These are phyloP conservation scores for Colletotrichum sp. DNA, from an alignment of 2,329 filamentous ascomycete species.

Conservation along the genomic window DNA sequence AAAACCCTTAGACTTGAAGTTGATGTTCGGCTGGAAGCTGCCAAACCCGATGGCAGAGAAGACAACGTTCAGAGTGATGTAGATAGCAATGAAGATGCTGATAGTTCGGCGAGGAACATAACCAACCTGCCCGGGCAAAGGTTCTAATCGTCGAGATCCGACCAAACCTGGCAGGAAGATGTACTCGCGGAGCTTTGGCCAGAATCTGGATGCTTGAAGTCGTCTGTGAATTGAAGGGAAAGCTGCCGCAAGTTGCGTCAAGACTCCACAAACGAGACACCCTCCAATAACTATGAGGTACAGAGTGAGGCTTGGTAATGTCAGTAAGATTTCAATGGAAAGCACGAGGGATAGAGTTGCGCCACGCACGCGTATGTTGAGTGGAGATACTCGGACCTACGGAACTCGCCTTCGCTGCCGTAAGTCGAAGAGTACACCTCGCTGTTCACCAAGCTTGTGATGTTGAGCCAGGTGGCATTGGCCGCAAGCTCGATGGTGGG, in stretches of 20 bases:
- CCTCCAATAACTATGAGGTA: neutral
- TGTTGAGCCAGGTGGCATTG: neutral
- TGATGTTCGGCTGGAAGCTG: conserved; percentile 28
- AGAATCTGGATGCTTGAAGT: neutral
- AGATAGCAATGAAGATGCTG: conserved; percentile 43
- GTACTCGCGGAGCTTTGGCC: conserved; percentile 20
- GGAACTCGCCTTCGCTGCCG: neutral
- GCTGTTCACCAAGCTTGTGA: neutral
- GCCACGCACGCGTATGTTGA: neutral
- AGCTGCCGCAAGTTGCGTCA: neutral
- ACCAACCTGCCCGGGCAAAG: conserved; percentile 24
- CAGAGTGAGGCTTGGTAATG: neutral
- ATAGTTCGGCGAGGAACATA: conserved; percentile 47
- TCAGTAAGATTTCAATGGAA: neutral
- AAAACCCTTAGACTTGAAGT: neutral
- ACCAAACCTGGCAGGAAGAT: conserved; percentile 27
- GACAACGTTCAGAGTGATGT: conserved; percentile 42
- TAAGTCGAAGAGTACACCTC: neutral
- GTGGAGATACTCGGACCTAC: neutral
- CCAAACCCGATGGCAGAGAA: conserved; percentile 32
- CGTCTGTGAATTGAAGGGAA: neutral
- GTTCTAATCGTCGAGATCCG: conserved; percentile 27
- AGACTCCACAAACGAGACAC: neutral
- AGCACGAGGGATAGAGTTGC: neutral
- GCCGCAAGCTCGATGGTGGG: neutral